Evolutionary conservation across 768 basidiomycete genomes (phyloP).

Genomic region (Boletellus ananiceps): DNA sequence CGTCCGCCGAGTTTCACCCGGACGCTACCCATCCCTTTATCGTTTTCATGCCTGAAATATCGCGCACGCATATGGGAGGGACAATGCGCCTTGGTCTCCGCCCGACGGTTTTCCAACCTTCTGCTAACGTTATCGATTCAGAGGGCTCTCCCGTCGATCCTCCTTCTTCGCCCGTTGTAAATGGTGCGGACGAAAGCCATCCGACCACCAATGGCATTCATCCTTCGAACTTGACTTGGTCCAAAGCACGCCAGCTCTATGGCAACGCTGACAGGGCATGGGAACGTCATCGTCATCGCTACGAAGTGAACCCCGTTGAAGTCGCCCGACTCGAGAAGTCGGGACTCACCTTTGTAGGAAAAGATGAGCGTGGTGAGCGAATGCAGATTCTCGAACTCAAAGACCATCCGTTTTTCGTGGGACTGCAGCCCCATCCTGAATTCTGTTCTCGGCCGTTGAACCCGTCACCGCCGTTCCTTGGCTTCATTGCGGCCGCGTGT

Average conservation of each 20-base stretch:
- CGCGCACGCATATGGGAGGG: conserved; percentile 95
- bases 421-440: conserved; percentile 95
- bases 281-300: conserved; percentile 95
- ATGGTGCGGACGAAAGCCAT: conserved; percentile 1
- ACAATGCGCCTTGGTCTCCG: conserved; percentile 99
- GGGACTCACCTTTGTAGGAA: conserved; percentile 78
- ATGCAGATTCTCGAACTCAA: conserved; percentile 94
- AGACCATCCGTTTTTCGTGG: conserved; percentile 93
- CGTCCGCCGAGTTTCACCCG: conserved; percentile 75
- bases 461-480: conserved; percentile 95
- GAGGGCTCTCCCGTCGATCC: conserved; percentile 12
- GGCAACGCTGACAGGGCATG: conserved; percentile 78
- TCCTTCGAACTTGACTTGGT: conserved; percentile 57
- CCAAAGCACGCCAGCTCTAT: conserved; percentile 73
- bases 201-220: conserved; percentile 7
- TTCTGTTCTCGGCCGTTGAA: conserved; percentile 98
- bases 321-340: conserved; percentile 66
- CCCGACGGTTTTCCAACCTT: conserved; percentile 84
- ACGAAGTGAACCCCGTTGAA: conserved; percentile 91
- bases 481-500: conserved; percentile 82
- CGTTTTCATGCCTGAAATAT: conserved; percentile 99
- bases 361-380: conserved; percentile 92
- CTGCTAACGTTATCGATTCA: conserved; percentile 12
- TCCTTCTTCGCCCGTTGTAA: background rate
- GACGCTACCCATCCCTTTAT: conserved; percentile 66